Base-by-base conservation (phyloP, 2,329 filamentous ascomycete genomes). In the Phaeosphaeria sp. region DNA sequence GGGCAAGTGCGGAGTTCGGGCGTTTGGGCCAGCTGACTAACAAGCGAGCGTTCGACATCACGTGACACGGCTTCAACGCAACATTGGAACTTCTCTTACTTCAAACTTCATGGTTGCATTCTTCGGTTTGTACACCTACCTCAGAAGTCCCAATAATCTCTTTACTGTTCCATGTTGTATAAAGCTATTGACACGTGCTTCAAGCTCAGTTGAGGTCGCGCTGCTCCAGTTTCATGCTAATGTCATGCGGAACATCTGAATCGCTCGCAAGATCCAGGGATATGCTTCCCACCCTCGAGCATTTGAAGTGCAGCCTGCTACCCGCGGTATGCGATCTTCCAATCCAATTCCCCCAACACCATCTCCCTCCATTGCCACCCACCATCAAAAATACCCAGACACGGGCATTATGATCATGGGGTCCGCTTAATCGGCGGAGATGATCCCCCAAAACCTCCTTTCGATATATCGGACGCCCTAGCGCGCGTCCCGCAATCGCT, bases 11-110 rank as follows among this genome's bases (percentile, higher is more conserved):
- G 17, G 25, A 27, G 25, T 27, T 27, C 25, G 25, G 25, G 25
- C 25, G 25, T 27, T 27, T 27, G 46, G 25, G 25, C 25, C 25
- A 27, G 58, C 58, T 65, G 59, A 63, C 58, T 55, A 55, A 48
- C 59, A 71, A 71, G 69, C 68, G 68, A 71, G 66, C 53, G 30
- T 17, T 18, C 18, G n/a, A 13, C 1, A 2, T 36, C 63, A 66
- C 64, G 64, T 64, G 64, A 64, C 33, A 13, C 33, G 7, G 49
- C 41, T 36, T 23, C 18, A 44, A 51, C 42, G 42, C 20, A 27
- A n/a, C 44, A 18, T n/a, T 15, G n/a, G 21, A 15, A 13, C 20
- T 10, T 1, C 10, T 27, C 15, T 47, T 36, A 49, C 46, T 20
- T 33, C 17, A 13, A 13, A 13, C 25, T 11, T 7, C 46, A 30